Evolutionary conservation across 2,329 filamentous ascomycete species (phyloP).

Genomic region (Plectosphaerella cucumerina): DNA sequence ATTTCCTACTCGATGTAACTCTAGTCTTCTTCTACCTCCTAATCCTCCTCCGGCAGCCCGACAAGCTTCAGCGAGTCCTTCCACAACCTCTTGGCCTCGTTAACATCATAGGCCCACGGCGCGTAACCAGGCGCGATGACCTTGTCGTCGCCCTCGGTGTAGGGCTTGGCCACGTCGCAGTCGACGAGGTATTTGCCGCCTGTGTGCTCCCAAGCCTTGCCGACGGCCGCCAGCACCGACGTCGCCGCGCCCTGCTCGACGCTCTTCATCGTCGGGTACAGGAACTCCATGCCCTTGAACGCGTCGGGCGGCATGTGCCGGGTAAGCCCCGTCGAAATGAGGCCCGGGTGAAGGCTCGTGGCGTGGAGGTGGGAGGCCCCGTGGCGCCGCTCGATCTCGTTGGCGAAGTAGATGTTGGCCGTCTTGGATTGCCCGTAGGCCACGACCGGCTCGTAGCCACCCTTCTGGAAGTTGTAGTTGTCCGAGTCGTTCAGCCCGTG

Average conservation of each 20-base stretch:
- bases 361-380: constrained; percentile 37
- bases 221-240: constrained; percentile 36
- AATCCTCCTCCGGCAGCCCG: constrained; percentile 6
- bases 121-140: neutral
- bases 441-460: constrained; percentile 23
- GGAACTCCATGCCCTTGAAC: neutral
- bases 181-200: constrained; percentile 42
- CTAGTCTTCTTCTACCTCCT: neutral
- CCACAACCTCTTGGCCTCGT: constrained; percentile 2
- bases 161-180: constrained; percentile 19
- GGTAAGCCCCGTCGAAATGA: constrained; percentile 24
- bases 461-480: constrained; percentile 13
- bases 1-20: too few relatives aligned
- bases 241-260: constrained; percentile 44
- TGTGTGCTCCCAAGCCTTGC: constrained; percentile 34
- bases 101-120: constrained; percentile 13
- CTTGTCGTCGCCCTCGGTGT: constrained; percentile 4
- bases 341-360: constrained; percentile 41
- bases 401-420: constrained; percentile 46
- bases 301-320: constrained; percentile 2
- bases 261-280: constrained; percentile 4
- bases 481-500: constrained; percentile 2
- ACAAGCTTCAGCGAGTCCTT: constrained; percentile 7
- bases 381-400: constrained; percentile 45
- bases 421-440: constrained; percentile 46